Base-by-base conservation (phyloP, 306 rosid genomes). In the Prunus dulcis region DNA sequence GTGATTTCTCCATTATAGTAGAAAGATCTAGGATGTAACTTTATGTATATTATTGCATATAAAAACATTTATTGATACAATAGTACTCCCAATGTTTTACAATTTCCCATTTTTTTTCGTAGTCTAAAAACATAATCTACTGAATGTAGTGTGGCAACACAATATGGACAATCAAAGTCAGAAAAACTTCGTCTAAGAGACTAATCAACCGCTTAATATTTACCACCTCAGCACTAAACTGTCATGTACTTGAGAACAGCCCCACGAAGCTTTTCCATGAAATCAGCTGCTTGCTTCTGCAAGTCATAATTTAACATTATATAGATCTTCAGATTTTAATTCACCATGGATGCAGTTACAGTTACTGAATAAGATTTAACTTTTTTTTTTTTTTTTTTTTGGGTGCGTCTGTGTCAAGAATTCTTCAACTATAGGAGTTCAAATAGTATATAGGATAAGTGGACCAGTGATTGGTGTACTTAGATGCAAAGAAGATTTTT, bases 231-330 rank as follows among this genome's bases (percentile, higher is more conserved):
- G 62, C 25, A 64, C 83, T 95, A 88, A 63, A 85, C 93, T 73
- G 98, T 95, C 60, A 92, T 88, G 82, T 92, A 92, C 83, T 84
- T 90, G 75, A 95, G 81, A 84, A 92, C 78, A 70, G 97, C 91
- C 56, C 93, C 92, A 3, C 98, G 97, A 80, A 95, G 83, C 88
- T 90, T 95, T 81, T 95, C 93, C 98, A 95, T 92, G 85, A 67
- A 92, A 47, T 88, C 97, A 19, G 98, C 97, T 34, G 92, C 97
- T 76, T 88, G 84, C 71, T 81, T 89, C 98, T 92, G 93, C 80
- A 86, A 53, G 70, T 80, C 53, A 63, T 67, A 75, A 77, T 68
- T 51, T 66, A 81, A 76, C 51, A 72, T 57, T 46, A 69, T 11
- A 64, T 41, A 74, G 79, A 58, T 69, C 20, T 11, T 41, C n/a